Conservation (phyloP, 2,329 filamentous ascomycete species). For the Ramularia collo-cygni region DNA sequence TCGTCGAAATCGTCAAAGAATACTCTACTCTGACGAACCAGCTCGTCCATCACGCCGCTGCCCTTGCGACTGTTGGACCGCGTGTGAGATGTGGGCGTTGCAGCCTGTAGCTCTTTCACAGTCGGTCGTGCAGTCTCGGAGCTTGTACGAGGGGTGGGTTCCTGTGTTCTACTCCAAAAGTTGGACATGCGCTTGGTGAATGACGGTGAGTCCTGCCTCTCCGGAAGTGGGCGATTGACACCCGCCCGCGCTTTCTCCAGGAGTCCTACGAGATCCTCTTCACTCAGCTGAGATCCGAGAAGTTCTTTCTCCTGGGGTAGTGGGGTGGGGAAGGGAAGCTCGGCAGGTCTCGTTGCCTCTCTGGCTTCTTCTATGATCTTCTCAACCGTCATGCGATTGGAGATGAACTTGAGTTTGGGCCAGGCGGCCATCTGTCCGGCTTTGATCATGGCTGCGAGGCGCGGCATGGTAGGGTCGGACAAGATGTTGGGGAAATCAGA, state of each 20-base stretch:
- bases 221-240: slow-evolving; percentile 9
- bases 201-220: slow-evolving; percentile 23
- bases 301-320: slow-evolving; percentile 14
- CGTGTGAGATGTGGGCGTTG: slow-evolving; percentile 12
- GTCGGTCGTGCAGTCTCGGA: slow-evolving; percentile 17
- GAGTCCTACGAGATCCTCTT: slow-evolving; percentile 41
- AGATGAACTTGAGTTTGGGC: slow-evolving; percentile 85
- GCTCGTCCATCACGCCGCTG: slow-evolving; percentile 37
- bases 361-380: slow-evolving; percentile 55
- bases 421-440: slow-evolving; percentile 85
- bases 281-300: slow-evolving; percentile 36
- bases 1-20: slow-evolving; percentile 41
- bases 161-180: slow-evolving; percentile 21
- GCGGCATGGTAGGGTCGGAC: slow-evolving; percentile 67
- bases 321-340: slow-evolving; percentile 27
- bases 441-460: slow-evolving; percentile 81
- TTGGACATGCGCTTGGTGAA: slow-evolving; percentile 26
- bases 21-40: slow-evolving; percentile 40
- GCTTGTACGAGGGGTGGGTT: slow-evolving; percentile 15
- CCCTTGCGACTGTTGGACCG: slow-evolving; percentile 18
- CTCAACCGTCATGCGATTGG: slow-evolving; percentile 80
- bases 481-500: slow-evolving; percentile 84
- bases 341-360: slow-evolving; percentile 32
- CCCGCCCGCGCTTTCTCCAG: slow-evolving; percentile 30
- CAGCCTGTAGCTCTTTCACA: slow-evolving; percentile 6